These are phyloP conservation scores for Cynanchum wilfordii DNA, from an alignment of 257 asterid genomes.

Conservation along the genomic window DNA sequence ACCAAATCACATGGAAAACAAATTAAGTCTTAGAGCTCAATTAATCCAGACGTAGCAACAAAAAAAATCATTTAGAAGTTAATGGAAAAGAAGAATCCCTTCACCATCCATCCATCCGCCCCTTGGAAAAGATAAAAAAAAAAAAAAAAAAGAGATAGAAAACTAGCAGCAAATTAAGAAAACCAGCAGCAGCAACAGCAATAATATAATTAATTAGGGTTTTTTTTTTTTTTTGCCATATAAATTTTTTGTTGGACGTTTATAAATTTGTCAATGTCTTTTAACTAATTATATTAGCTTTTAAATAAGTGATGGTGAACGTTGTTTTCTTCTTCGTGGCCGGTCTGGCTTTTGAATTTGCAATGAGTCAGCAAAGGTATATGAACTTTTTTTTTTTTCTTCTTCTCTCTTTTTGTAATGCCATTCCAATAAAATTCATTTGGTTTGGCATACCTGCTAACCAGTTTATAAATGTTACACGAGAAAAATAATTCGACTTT, in stretches of 20 bases:
- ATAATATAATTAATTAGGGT: no score
- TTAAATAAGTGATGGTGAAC: neutral
- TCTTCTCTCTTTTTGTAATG: neutral
- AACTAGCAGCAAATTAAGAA: neutral
- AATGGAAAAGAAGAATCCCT: neutral
- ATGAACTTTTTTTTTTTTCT: neutral
- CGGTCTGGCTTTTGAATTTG: conserved; percentile 10
- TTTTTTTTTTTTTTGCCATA: neutral
- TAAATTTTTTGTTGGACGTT: neutral
- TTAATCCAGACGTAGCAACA: neutral
- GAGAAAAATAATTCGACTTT: no score
- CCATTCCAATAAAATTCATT: neutral
- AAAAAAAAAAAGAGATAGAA: no score
- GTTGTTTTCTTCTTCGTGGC: neutral
- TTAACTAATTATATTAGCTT: neutral
- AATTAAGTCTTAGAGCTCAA: neutral
- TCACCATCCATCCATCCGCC: conserved; percentile 4
- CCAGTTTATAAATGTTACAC: no score
- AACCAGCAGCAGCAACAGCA: conserved; percentile 11
- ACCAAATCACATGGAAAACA: neutral
- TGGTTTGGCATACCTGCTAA: no score
- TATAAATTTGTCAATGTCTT: conserved; percentile 4
- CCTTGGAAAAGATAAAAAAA: conserved; percentile 3
- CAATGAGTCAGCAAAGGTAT: conserved; percentile 10
- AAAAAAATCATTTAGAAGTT: neutral